Conservation (phyloP, 1,284 basidiomycete species). For the Phaffia rhodozyma region DNA sequence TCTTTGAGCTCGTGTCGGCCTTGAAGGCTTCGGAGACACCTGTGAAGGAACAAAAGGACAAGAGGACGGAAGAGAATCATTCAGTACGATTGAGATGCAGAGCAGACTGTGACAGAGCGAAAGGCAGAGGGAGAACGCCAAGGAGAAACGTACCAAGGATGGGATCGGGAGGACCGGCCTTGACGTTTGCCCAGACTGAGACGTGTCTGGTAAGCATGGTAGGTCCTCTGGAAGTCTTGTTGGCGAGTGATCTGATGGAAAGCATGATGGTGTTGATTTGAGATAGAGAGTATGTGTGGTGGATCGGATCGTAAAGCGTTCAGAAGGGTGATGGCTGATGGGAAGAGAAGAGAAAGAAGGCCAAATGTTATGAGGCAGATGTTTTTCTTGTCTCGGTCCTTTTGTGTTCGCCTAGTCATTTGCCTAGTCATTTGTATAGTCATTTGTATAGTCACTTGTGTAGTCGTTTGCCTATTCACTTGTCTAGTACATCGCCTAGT, state of each 20-base stretch:
- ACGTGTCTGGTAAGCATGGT: constrained; percentile 24
- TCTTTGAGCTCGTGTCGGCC: constrained; percentile 75
- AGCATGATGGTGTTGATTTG: too few relatives aligned
- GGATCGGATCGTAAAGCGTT: too few relatives aligned
- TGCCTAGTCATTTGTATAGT: too few relatives aligned
- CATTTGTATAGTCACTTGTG: too few relatives aligned
- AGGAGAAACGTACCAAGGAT: constrained; percentile 60
- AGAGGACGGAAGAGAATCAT: neutral
- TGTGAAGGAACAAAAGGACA: constrained; percentile 22
- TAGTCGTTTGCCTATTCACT: too few relatives aligned
- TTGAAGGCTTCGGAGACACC: constrained; percentile 92
- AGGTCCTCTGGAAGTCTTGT: too few relatives aligned
- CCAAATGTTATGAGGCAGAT: too few relatives aligned
- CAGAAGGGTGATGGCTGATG: neutral
- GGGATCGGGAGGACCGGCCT: constrained; percentile 80
- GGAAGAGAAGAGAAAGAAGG: neutral
- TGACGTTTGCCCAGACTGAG: constrained; percentile 72
- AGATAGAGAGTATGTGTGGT: too few relatives aligned
- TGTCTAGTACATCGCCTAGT: too few relatives aligned
- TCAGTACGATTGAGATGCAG: neutral
- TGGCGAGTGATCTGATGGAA: too few relatives aligned
- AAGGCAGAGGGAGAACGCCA: neutral
- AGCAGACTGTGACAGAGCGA: neutral
- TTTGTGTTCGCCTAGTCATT: too few relatives aligned
- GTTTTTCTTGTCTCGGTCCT: too few relatives aligned